Evolutionary conservation across 2,329 filamentous ascomycete genomes (phyloP).

Genomic region (Colletotrichum costaricense): DNA sequence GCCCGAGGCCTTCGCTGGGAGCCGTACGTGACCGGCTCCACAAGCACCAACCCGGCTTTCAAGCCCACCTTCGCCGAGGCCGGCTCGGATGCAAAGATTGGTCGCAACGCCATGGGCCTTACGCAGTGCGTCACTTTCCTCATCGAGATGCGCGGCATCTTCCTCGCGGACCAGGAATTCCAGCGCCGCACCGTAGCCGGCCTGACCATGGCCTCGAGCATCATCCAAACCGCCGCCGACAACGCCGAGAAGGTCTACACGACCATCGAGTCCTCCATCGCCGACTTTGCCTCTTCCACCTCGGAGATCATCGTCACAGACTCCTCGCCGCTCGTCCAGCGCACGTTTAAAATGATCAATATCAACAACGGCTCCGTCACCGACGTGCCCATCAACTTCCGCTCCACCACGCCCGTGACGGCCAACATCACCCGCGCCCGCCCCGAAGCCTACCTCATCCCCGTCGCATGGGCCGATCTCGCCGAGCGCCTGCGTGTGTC

Average conservation of each 20-base stretch:
- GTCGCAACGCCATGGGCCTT: slow-evolving; percentile 44
- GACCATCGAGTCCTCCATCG: slow-evolving; percentile 42
- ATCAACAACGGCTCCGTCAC: slow-evolving; percentile 42
- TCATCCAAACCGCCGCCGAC: slow-evolving; percentile 46
- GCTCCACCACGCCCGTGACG: slow-evolving; percentile 41
- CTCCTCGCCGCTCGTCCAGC: slow-evolving; percentile 35
- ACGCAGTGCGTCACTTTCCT: slow-evolving; percentile 45
- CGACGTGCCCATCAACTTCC: slow-evolving; percentile 43
- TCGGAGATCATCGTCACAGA: slow-evolving; percentile 45
- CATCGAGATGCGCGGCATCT: slow-evolving; percentile 45
- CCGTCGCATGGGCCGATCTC: slow-evolving; percentile 42
- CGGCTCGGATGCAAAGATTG: slow-evolving; percentile 42
- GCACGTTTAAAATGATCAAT: slow-evolving; percentile 42
- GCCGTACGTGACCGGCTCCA: slow-evolving; percentile 43
- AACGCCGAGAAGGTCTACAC: slow-evolving; percentile 43
- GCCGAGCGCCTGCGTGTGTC: slow-evolving; percentile 40
- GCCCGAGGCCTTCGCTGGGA: slow-evolving; percentile 44
- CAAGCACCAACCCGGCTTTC: slow-evolving; percentile 39
- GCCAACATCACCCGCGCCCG: slow-evolving; percentile 45
- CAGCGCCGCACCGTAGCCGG: slow-evolving; percentile 45
- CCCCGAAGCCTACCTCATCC: slow-evolving; percentile 45
- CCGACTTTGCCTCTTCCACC: slow-evolving; percentile 41
- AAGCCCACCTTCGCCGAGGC: slow-evolving; percentile 37
- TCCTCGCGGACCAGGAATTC: slow-evolving; percentile 45
- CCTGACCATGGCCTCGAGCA: slow-evolving; percentile 41